Evolutionary conservation across 2,329 filamentous ascomycete species (phyloP).

Genomic region (Chrysoporthe austroafricana): DNA sequence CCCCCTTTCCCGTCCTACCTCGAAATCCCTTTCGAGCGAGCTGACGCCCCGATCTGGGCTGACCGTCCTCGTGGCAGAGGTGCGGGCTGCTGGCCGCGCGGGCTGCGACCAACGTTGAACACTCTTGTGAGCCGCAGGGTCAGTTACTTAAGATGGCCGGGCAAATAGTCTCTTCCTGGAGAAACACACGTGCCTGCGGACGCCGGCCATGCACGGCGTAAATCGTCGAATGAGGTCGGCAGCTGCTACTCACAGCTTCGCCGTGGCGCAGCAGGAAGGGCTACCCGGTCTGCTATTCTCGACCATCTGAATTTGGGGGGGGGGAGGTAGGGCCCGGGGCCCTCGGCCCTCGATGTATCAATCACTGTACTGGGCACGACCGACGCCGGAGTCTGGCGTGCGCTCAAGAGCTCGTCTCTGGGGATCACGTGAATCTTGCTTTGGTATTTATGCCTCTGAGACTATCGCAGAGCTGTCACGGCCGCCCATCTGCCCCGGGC

Average conservation of each 20-base stretch:
- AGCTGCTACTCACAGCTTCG: neutral
- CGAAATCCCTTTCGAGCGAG: neutral
- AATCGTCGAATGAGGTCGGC: neutral
- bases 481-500: no score
- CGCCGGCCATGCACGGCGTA: neutral
- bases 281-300: neutral
- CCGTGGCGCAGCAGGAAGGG: neutral
- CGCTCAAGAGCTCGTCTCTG: neutral
- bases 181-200: neutral
- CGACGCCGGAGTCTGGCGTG: neutral
- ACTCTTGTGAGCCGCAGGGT: neutral
- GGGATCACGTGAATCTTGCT: neutral
- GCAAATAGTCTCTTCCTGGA: neutral
- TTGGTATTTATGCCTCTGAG: neutral
- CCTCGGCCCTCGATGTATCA: neutral
- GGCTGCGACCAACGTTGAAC: neutral
- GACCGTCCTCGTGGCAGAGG: neutral
- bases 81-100: neutral
- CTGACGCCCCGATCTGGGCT: neutral
- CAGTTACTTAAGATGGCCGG: neutral
- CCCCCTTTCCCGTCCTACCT: constrained; percentile 1
- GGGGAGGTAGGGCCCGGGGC: neutral
- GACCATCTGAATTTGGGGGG: neutral
- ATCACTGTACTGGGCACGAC: neutral
- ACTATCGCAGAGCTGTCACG: neutral